A percentile compares a stretch with the other conserved stretches of the same genome.
phyloP scores from a whole-genome alignment of 1,139 yeast genomes.

The Yamadazyma atmosphaerica region DNA sequence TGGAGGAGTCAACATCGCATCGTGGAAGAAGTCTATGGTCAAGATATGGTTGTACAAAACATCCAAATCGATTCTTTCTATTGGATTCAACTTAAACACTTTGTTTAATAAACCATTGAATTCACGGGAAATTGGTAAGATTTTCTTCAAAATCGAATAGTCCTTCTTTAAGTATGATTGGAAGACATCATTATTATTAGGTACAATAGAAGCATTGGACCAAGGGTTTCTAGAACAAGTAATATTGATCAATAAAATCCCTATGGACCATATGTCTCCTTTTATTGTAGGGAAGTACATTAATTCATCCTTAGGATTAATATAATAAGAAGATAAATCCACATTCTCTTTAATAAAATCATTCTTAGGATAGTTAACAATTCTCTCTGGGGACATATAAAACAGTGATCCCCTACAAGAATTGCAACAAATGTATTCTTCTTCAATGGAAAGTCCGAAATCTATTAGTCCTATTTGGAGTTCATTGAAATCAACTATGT shows the following conservation, averaged over 20 bases:
- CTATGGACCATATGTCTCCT: conserved; percentile 89
- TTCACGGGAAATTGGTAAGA: conserved; percentile 66
- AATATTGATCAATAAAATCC: conserved; percentile 75
- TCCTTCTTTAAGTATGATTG: conserved; percentile 40
- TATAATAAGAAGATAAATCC: conserved; percentile 30
- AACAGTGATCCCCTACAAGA: conserved; percentile 85
- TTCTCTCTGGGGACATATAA: conserved; percentile 92
- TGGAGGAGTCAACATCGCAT: conserved; percentile 19
- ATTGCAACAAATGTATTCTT: conserved; percentile 60
- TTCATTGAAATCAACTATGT: conserved; percentile 52
- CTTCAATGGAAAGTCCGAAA: conserved; percentile 78
- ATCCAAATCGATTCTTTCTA: conserved; percentile 56
- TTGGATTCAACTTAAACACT: conserved; percentile 65
- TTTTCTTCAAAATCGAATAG: conserved; percentile 33
- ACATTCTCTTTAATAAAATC: conserved; percentile 26
- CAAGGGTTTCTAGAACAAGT: conserved; percentile 89
- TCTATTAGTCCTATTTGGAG: conserved; percentile 69
- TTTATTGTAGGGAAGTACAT: conserved; percentile 63
- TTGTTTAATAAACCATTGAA: conserved; percentile 54
- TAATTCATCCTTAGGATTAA: conserved; percentile 18
- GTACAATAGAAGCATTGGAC: conserved; percentile 70
- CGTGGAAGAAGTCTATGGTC: no score
- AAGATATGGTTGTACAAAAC: conserved; percentile 32
- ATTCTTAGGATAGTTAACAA: conserved; percentile 47
- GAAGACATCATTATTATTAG: conserved; percentile 60